Evolutionary conservation across 371 early-diverging fungal genomes (phyloP).

Genomic region (Chytridium lagenaria): DNA sequence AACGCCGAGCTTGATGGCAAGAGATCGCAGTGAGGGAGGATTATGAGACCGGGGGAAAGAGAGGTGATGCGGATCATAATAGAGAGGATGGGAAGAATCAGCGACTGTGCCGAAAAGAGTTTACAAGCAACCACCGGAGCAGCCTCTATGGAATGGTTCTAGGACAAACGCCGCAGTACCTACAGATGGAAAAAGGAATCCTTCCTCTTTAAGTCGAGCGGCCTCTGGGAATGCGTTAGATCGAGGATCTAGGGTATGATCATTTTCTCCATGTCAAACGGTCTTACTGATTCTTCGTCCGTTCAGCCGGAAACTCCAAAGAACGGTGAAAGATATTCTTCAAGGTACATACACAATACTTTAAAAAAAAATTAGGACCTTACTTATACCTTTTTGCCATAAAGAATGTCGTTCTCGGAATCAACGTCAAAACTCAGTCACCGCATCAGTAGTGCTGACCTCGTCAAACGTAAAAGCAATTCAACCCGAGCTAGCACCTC

Average conservation of each 20-base stretch:
- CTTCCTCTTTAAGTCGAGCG: slow-evolving; percentile 9
- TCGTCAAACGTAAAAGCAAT: too few species aligned
- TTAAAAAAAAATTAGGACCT: too few species aligned
- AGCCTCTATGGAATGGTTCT: slow-evolving; percentile 42
- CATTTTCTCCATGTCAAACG: background rate
- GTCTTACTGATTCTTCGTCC: background rate
- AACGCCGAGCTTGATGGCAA: background rate
- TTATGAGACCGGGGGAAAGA: background rate
- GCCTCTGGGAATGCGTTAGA: background rate
- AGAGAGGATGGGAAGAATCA: background rate
- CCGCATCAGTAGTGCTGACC: too few species aligned
- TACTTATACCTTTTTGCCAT: too few species aligned
- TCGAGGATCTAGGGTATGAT: background rate
- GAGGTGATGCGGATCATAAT: background rate
- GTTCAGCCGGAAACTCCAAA: background rate
- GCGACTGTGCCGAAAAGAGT: slow-evolving; percentile 22
- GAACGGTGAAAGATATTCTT: background rate
- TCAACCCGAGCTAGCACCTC: too few species aligned
- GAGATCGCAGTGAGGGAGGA: background rate
- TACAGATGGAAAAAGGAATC: background rate
- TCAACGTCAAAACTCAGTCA: too few species aligned
- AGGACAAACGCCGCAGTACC: slow-evolving; percentile 10
- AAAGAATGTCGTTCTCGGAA: too few species aligned
- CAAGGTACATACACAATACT: background rate
- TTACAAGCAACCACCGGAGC: slow-evolving; percentile 20